Evolutionary conservation across 116 monocot species (phyloP), one percentile per base, ranked within the genome.

Genomic region (Papilionanthe hybrid): DNA sequence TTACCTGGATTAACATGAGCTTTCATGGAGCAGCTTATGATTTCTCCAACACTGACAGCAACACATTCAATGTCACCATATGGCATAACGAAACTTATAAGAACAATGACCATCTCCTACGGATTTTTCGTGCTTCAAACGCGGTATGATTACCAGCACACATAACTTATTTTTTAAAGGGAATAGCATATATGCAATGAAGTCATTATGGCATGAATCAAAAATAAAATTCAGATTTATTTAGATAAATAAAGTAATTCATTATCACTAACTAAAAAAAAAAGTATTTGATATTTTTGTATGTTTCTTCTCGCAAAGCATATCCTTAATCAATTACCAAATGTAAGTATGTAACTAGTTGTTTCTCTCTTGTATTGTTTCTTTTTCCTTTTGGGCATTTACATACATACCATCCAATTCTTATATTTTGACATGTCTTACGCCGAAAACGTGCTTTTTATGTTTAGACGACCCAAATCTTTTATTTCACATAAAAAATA

Each of bases 81-180:
- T 82, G 77, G 82, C 50, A 82, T 37, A 82, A 82, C 29, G 78
- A 45, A 18, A 77, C 55, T 72, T 80, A 45, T 50, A 49, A 1
- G 32, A 71, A 17, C 32, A 43, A 10, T 4, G 25, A 20, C 13
- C 18, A 4, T 53, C 44, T 53, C 15, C 41, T 80, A 0, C 28
- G 72, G 20, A 80, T 80, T 72, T 53, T 72, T 23, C 80, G 80
- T 55, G 53, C 48, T 29, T 19, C 50, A 12, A 80, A 80, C 37
- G 71, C 30, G 72, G 80, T 80, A 80, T 50, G 22, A 28, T 76
- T 10, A 43, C 11, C 27, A 65, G 65, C 11, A 7, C 65, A 65
- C 27, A 32, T 4, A 69, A 30, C 11, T 29, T 69, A 69, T 37
- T 23, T 23, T 22, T 63, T 23, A 22, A 63, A 23, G 25, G 23